A percentile compares a stretch with the other conserved stretches of the same genome.
Evolutionary conservation across 2,329 filamentous ascomycete species (phyloP).

Genomic region (Xenosphaeropsis pyriputrescens): DNA sequence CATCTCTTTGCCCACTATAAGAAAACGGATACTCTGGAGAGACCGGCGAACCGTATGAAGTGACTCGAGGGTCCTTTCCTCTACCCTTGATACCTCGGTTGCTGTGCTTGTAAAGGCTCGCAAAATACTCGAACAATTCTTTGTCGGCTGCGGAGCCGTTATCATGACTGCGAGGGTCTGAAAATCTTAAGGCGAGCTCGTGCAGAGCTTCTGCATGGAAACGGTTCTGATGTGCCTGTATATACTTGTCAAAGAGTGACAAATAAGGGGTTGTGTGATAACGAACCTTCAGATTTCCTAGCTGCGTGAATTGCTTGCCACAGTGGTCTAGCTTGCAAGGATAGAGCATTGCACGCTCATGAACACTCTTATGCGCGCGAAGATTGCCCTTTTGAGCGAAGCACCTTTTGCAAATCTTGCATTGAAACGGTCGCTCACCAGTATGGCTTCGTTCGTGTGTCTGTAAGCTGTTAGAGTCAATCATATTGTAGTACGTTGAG

Average conservation of each 20-base stretch:
- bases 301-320: constrained; percentile 75
- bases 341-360: constrained; percentile 64
- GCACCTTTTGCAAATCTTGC: constrained; percentile 63
- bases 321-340: constrained; percentile 72
- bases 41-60: too few relatives aligned
- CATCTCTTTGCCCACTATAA: too few relatives aligned
- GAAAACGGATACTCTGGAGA: too few relatives aligned
- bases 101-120: constrained; percentile 84
- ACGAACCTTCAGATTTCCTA: constrained; percentile 77
- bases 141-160: constrained; percentile 53
- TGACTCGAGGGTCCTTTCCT: constrained; percentile 47
- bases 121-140: constrained; percentile 74
- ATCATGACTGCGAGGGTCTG: constrained; percentile 43
- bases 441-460: constrained; percentile 82
- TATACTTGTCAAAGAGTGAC: neutral
- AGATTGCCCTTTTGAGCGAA: constrained; percentile 84
- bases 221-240: constrained; percentile 79
- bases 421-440: constrained; percentile 72
- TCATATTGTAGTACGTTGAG: neutral
- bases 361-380: constrained; percentile 68
- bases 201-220: constrained; percentile 70
- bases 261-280: neutral
- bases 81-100: constrained; percentile 98
- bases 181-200: constrained; percentile 56
- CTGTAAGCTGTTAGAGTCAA: constrained; percentile 22